Conservation (phyloP, 768 basidiomycete species). For the Terana coerulea region DNA sequence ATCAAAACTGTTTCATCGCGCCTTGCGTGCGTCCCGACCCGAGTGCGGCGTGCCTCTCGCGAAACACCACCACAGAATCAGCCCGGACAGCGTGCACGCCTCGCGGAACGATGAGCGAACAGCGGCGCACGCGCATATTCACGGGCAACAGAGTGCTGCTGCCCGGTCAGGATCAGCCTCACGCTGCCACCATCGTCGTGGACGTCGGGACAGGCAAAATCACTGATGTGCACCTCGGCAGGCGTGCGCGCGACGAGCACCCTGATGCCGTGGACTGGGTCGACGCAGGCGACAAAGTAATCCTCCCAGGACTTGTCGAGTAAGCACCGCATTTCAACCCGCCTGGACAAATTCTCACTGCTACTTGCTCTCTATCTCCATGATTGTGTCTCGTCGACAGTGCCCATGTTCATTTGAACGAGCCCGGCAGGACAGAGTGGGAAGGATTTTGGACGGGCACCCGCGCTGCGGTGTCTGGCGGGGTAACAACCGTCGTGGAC, state of each 20-base stretch:
- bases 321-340: constrained; percentile 25
- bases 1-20: too few species aligned
- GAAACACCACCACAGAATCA: too few species aligned
- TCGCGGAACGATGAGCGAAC: neutral
- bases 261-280: constrained; percentile 26
- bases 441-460: constrained; percentile 95
- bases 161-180: constrained; percentile 20
- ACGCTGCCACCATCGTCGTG: constrained; percentile 40
- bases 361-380: neutral
- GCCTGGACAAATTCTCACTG: neutral
- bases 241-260: constrained; percentile 15
- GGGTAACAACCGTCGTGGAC: constrained; percentile 93
- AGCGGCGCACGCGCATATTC: constrained; percentile 14
- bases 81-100: too few species aligned
- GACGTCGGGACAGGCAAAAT: constrained; percentile 39
- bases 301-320: constrained; percentile 58
- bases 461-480: constrained; percentile 84
- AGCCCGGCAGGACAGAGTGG: constrained; percentile 91
- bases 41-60: too few species aligned
- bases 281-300: constrained; percentile 34
- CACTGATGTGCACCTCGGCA: constrained; percentile 26
- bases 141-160: constrained; percentile 25
- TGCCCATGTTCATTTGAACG: constrained; percentile 90
- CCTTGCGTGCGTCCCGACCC: too few species aligned
- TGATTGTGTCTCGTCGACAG: constrained; percentile 34